phyloP scores from a whole-genome alignment of 2,329 filamentous ascomycete genomes.

The Arachnomyces sp. region DNA sequence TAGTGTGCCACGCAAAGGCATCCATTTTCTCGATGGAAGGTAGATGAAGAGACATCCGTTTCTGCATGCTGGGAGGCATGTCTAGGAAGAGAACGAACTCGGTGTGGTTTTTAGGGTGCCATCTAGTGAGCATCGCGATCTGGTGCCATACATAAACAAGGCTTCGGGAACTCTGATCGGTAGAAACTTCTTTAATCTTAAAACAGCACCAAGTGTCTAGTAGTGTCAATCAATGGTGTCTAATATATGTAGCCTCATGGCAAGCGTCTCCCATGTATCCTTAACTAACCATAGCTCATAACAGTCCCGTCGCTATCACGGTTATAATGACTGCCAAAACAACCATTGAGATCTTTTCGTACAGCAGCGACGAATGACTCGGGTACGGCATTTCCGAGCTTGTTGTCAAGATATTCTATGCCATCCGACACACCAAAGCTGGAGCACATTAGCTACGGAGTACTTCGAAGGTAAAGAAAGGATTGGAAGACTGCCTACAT shows the following conservation, averaged over 20 bases:
- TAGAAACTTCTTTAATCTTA: constrained; percentile 16
- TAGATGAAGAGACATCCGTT: constrained; percentile 2
- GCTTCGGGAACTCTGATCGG: not conserved
- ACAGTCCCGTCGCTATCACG: not conserved
- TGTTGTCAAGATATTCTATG: too few relatives aligned
- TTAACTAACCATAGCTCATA: not conserved
- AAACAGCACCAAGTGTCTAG: constrained; percentile 19
- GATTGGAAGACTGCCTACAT: too few relatives aligned
- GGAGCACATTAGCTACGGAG: too few relatives aligned
- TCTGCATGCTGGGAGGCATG: not conserved
- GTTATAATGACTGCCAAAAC: constrained; percentile 1
- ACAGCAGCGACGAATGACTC: not conserved
- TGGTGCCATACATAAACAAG: constrained; percentile 16
- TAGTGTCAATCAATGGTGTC: not conserved
- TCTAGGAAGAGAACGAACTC: constrained; percentile 14
- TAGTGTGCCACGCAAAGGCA: constrained; percentile 19
- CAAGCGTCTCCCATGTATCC: not conserved
- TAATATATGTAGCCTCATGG: not conserved
- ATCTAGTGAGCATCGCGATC: constrained; percentile 15
- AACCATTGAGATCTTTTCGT: constrained; percentile 1
- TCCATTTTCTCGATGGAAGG: not conserved
- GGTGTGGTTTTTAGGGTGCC: constrained; percentile 6
- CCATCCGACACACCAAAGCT: too few relatives aligned
- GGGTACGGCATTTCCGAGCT: not conserved
- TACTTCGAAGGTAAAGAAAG: too few relatives aligned